Percentiles rank a stretch among this genome's conserved stretches.
phyloP scores from a whole-genome alignment of 768 basidiomycete genomes.

The Cystobasidium ongulense region DNA sequence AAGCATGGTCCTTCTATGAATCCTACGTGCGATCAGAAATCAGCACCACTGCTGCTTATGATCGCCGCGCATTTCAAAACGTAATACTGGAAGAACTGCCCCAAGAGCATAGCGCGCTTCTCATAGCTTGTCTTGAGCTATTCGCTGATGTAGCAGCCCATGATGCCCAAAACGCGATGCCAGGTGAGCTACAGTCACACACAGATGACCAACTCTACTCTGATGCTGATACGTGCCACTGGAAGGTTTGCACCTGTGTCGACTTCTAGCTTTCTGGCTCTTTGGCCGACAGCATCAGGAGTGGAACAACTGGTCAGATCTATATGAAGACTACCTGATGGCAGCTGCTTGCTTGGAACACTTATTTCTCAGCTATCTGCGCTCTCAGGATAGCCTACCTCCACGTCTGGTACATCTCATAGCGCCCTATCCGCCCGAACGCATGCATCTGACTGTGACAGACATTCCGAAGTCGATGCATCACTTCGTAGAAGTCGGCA shows the following conservation, averaged over 20 bases:
- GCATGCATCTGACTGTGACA: not conserved
- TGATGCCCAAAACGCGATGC: conserved; percentile 19
- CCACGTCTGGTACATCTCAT: conserved; percentile 21
- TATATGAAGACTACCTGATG: conserved; percentile 17
- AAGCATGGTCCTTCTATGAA: conserved; percentile 4
- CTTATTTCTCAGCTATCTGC: conserved; percentile 28
- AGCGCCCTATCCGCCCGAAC: conserved; percentile 13
- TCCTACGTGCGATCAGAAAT: not conserved
- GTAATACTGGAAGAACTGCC: not conserved
- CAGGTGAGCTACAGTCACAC: not conserved
- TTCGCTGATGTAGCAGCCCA: conserved; percentile 16
- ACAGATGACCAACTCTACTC: not conserved
- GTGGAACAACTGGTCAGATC: not conserved
- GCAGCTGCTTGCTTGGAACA: conserved; percentile 24
- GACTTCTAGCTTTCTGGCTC: conserved; percentile 30
- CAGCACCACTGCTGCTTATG: not conserved
- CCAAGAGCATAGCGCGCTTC: not conserved
- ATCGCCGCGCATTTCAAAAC: not conserved
- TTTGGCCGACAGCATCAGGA: not conserved
- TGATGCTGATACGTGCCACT: not conserved
- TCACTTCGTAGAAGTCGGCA: not conserved
- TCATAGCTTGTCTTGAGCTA: not conserved
- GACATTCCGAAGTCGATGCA: not conserved
- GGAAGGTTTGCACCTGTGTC: conserved; percentile 15
- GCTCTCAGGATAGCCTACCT: conserved; percentile 7